Evolutionary conservation across 345 rosid species (phyloP), one percentile per base, ranked within the genome.

Genomic region (Eucalyptus viminalis): DNA sequence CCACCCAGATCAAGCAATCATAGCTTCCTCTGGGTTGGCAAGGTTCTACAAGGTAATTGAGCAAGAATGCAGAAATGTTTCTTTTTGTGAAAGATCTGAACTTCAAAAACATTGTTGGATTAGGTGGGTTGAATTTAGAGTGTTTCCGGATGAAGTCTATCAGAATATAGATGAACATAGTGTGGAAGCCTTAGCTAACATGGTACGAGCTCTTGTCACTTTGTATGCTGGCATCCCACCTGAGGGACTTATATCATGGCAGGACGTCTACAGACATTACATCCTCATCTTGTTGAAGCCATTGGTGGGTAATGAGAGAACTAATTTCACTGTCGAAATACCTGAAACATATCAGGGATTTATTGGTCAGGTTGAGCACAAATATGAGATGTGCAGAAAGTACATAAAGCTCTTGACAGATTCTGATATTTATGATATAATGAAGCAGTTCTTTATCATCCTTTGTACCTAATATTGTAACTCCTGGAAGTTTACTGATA

Each of bases 121-220:
- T 95, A 88, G 94, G 93, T 81, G 97, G 97, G 91, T 90, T 96
- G 88, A 95, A 95, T 93, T 89, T 95, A 88, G 92, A 93, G 91
- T 91, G 91, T 89, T 94, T 97, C 93, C 91, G 89, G 91, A 88
- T 34, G 99, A 98, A 94, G 94, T 98, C 72, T 95, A 89, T 91
- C 91, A 92, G 43, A 94, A 95, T 72, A 90, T 94, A 86, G 91
- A 94, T 87, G 97, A 96, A 88, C 56, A 53, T 90, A 94, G 90
- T 91, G 87, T 98, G 93, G 97, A 97, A 91, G 96, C 96, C 91
- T 94, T 98, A 94, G 97, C 99, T 88, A 92, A 92, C 90, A 94
- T 98, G 98, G 99, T 97, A 43, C 91, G 92, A 92, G 91, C 89
- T 40, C 89, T 96, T 89, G 92, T 89, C 72, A 88, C 95, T 88